phyloP scores from a whole-genome alignment of 441 rosid species.

The Macaranga tanarius region DNA sequence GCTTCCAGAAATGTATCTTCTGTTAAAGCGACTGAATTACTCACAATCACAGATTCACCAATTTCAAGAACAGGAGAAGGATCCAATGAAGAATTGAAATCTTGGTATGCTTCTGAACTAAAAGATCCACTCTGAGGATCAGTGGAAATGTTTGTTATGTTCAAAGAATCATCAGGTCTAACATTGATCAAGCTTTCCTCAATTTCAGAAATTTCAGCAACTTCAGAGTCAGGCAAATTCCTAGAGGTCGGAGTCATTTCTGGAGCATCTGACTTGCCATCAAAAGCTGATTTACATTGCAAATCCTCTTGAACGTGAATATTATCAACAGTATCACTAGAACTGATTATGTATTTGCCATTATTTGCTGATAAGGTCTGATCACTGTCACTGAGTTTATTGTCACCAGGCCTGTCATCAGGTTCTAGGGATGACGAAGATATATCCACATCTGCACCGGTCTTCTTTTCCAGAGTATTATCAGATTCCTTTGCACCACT shows the following conservation, averaged over 20 bases:
- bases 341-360: constrained; percentile 29
- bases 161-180: constrained; percentile 35
- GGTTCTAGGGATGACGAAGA: constrained; percentile 34
- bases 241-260: constrained; percentile 34
- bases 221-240: constrained; percentile 39
- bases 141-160: constrained; percentile 26
- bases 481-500: constrained; percentile 29
- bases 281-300: constrained; percentile 35
- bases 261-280: constrained; percentile 36
- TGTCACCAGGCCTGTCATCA: constrained; percentile 38
- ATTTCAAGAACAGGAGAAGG: constrained; percentile 34
- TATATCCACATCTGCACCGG: constrained; percentile 33
- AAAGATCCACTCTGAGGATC: constrained; percentile 32
- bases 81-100: constrained; percentile 23
- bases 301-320: constrained; percentile 32
- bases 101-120: constrained; percentile 28
- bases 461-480: constrained; percentile 32
- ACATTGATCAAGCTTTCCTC: constrained; percentile 26
- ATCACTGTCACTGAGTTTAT: constrained; percentile 29
- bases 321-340: constrained; percentile 27
- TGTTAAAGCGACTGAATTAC: constrained; percentile 37
- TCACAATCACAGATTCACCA: constrained; percentile 30
- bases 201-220: constrained; percentile 26
- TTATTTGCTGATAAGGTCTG: constrained; percentile 27
- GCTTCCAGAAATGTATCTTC: constrained; percentile 36